Base-by-base conservation (phyloP, 176 grass and related monocot genomes). In the Urochloa ruziziensis region DNA sequence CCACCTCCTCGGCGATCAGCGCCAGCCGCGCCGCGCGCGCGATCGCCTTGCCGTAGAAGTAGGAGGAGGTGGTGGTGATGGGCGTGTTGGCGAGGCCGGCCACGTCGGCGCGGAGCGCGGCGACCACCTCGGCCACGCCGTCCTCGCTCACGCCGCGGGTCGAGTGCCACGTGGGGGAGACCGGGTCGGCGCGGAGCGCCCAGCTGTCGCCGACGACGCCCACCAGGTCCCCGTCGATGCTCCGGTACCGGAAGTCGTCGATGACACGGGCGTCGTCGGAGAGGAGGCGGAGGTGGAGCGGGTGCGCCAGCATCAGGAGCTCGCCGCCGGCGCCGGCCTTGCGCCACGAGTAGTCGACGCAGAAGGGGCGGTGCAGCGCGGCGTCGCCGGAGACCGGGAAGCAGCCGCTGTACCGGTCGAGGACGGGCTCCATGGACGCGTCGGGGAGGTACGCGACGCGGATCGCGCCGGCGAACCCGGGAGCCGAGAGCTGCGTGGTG, bases 141-240 rank as follows among this genome's bases (percentile, higher is more conserved):
- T 88, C 83, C 79, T 96, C 89, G 77, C 33, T 89, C 17, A 92
- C 68, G 63, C 93, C 96, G 66, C 67, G 85, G 16, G 63, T 90
- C 39, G 93, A 98, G 83, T 98, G 96, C 88, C 93, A 98, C 10
- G 93, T 83, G 12, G 89, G 78, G 32, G 93, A 70, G 2, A 96
- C 34, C 3, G 91, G 87, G 15, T 94, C 89, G 2, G 93, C 71
- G 67, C 75, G 88, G 4, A 98, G 71, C 3, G 80, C 29, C 96
- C 96, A 98, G 0, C 89, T 83, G 17, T 95, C 89, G 23, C 93
- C 93, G 6, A 99, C 89, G 8, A 99, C 89, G 51, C 96, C 96
- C 6, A 98, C 89, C 67, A 98, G 86, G 40, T 98, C 91, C 43
- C 96, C 96, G 66, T 98, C 93, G 86, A 98, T 98, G 87, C 96